These are phyloP conservation scores for Trametes cubensis DNA, from an alignment of 768 basidiomycete species.

Conservation along the genomic window DNA sequence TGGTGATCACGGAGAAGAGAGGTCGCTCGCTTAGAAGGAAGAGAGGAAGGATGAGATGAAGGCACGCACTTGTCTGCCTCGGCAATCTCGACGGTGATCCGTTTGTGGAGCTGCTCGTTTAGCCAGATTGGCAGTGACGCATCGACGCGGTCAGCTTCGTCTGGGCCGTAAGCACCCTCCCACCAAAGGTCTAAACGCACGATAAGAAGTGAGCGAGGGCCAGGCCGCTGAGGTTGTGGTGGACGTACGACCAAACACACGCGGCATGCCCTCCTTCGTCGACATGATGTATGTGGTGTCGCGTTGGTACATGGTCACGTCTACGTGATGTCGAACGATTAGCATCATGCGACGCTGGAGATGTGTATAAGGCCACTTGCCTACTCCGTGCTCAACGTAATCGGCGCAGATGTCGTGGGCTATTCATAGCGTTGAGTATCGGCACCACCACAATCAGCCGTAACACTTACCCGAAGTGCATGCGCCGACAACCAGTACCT, in stretches of 20 bases:
- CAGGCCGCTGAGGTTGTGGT: background rate
- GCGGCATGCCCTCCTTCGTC: conserved; percentile 40
- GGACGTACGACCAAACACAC: conserved; percentile 34
- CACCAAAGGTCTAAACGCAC: conserved; percentile 39
- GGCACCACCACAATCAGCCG: background rate
- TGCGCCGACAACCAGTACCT: conserved; percentile 69
- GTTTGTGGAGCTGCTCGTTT: conserved; percentile 34
- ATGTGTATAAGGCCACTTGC: conserved; percentile 30
- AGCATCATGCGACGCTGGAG: background rate
- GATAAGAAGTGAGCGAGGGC: background rate
- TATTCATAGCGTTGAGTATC: conserved; percentile 7
- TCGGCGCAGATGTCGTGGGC: conserved; percentile 56
- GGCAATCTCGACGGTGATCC: conserved; percentile 38
- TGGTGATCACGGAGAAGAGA: background rate
- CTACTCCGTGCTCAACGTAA: conserved; percentile 47
- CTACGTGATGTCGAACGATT: conserved; percentile 31
- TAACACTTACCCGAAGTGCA: conserved; percentile 54
- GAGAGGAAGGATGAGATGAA: background rate
- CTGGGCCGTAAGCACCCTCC: conserved; percentile 49
- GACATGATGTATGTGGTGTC: conserved; percentile 52
- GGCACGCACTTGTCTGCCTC: conserved; percentile 32
- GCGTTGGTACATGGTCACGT: conserved; percentile 63
- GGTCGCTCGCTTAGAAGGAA: background rate
- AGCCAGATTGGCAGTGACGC: conserved; percentile 49
- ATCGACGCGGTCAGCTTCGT: conserved; percentile 57